phyloP scores from a whole-genome alignment of 768 basidiomycete species.

The Suillus lakei region DNA sequence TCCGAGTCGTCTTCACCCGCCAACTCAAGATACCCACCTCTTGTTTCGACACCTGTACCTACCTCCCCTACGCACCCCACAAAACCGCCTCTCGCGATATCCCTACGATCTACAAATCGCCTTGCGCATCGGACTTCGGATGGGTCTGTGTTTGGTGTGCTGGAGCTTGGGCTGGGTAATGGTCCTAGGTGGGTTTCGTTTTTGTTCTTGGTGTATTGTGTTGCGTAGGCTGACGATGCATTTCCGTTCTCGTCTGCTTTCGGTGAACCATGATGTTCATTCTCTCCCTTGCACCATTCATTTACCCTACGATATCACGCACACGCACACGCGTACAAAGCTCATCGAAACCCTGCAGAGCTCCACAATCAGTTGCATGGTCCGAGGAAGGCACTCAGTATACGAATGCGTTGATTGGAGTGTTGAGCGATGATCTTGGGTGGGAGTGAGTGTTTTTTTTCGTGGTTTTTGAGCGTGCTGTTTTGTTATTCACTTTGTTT shows the following conservation, averaged over 20 bases:
- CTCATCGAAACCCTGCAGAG: background rate
- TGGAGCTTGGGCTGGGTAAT: background rate
- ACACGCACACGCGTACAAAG: too few relatives aligned
- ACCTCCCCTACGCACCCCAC: background rate
- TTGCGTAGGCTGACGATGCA: background rate
- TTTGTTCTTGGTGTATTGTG: background rate
- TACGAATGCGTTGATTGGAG: conserved; percentile 40
- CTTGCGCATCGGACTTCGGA: background rate
- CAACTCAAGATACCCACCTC: background rate
- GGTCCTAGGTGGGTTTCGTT: background rate
- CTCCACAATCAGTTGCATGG: conserved; percentile 11
- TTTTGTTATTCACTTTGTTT: background rate
- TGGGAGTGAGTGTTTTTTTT: conserved; percentile 49
- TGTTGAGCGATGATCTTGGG: conserved; percentile 48
- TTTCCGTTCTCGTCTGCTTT: background rate
- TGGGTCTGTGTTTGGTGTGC: background rate
- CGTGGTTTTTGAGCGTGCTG: background rate
- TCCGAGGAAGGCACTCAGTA: conserved; percentile 20
- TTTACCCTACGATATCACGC: background rate
- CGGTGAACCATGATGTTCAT: background rate
- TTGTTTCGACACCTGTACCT: background rate
- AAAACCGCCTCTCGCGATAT: background rate
- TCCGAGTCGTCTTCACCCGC: background rate
- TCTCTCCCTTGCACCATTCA: background rate
- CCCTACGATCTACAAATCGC: background rate